These are phyloP conservation scores for Berberis thunbergii DNA, from an alignment of 164 flowering plant genomes.

Conservation along the genomic window DNA sequence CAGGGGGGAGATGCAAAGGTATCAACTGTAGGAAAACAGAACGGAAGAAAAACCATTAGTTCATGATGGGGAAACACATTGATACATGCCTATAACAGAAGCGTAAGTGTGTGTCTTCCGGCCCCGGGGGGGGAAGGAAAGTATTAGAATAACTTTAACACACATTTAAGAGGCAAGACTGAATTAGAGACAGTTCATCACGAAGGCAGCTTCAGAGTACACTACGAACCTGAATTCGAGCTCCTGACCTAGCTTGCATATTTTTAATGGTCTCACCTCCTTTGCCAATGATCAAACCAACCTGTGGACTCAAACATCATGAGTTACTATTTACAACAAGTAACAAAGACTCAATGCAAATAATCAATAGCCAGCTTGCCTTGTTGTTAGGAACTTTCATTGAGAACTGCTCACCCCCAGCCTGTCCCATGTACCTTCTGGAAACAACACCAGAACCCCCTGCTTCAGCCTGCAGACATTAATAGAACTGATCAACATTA, in stretches of 20 bases:
- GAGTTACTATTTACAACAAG: neutral
- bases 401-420: constrained; percentile 52
- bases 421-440: constrained; percentile 45
- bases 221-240: constrained; percentile 75
- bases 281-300: constrained; percentile 91
- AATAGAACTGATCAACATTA: neutral
- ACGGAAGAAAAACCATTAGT: neutral
- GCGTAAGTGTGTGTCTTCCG: too few relatives aligned
- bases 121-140: too few relatives aligned
- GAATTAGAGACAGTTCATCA: too few relatives aligned
- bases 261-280: constrained; percentile 91
- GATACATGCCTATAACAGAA: neutral
- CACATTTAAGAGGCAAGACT: too few relatives aligned
- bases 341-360: neutral
- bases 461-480: constrained; percentile 54
- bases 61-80: neutral
- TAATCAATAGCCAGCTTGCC: constrained; percentile 18
- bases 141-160: too few relatives aligned
- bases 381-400: constrained; percentile 70
- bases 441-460: constrained; percentile 65
- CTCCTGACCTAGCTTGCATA: constrained; percentile 80
- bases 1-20: constrained; percentile 91
- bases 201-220: neutral
- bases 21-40: constrained; percentile 44
- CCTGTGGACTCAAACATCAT: constrained; percentile 27